Base-by-base conservation (phyloP, 345 rosid species). In the Camelina laxa region DNA sequence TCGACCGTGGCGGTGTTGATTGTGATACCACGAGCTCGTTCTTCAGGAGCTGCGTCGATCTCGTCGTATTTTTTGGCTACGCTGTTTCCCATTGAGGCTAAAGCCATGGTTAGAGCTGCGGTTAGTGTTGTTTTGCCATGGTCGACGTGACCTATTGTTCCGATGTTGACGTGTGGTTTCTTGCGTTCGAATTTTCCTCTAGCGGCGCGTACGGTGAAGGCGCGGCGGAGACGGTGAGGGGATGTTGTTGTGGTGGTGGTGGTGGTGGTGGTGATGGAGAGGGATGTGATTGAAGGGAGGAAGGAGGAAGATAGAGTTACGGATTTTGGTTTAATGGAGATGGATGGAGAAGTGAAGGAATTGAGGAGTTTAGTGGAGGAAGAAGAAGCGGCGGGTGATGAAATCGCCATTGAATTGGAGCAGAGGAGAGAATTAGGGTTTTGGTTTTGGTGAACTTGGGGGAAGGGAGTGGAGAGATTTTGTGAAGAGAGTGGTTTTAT, bases 61-160 rank as follows among this genome's bases (percentile, higher is more conserved):
- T 90, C 96, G 70, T 88, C 90, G 84, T 87, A 87, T 27, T 85
- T 88, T 53, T 88, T 88, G 2, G 86, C 87, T 11, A 86, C 81
- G 62, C 86, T 82, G 80, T 72, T 81, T 3, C 96, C 91, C 63
- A 81, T 22, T 36, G 85, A 47, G 56, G 90, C 92, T 31, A 88
- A 41, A 20, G 88, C 89, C 97, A 86, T 91, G 73, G 94, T 89
- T 17, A 87, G 76, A 54, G 93, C 89, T 7, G 89, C 93, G 39
- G 91, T 90, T 65, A 87, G 63, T 9, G 96, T 87, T 24, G 91
- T 90, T 83, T 90, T 87, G 30, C 96, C 96, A 60, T 87, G 96
- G 89, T 90, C 96, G n/a, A 75, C 79, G 69, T 75, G 79, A 11
- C 79, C 96, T 17, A 88, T 90, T 15, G 91, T 85, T n/a, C 93